These are phyloP conservation scores for Cryptococcus floricola DNA, from an alignment of 1,284 basidiomycete genomes.

Conservation along the genomic window DNA sequence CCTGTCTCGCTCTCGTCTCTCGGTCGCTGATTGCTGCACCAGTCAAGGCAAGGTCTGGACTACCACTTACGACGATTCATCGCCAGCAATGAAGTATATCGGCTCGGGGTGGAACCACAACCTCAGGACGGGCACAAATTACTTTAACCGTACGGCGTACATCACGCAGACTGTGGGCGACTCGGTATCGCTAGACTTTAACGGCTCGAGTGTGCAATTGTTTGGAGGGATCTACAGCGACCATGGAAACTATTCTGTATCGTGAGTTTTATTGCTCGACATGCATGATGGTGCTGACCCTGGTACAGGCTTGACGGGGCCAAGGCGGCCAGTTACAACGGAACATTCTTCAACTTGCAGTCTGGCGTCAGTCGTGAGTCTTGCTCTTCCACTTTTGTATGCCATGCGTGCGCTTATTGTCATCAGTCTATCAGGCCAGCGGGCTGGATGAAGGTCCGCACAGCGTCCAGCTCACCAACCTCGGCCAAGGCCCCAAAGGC, in stretches of 20 bases:
- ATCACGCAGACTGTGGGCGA: conserved; percentile 3
- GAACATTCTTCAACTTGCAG: conserved; percentile 3
- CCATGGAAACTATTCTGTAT: conserved; percentile 22
- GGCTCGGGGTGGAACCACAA: conserved; percentile 1
- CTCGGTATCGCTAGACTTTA: conserved; percentile 11
- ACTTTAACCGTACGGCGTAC: conserved; percentile 9
- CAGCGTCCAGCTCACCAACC: conserved; percentile 14
- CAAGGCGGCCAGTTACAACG: conserved; percentile 7
- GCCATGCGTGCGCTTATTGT: too few relatives aligned
- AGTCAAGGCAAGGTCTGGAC: conserved; percentile 11
- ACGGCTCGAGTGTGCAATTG: conserved; percentile 16
- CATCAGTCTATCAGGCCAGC: conserved; percentile 13
- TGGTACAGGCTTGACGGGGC: conserved; percentile 16
- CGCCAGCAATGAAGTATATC: conserved; percentile 7
- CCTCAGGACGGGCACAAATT: not conserved
- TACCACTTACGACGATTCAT: conserved; percentile 11
- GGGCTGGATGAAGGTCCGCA: conserved; percentile 15
- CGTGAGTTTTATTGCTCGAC: not conserved
- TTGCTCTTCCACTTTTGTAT: not conserved
- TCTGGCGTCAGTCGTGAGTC: not conserved
- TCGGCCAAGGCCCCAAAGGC: conserved; percentile 9
- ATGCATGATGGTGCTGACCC: not conserved
- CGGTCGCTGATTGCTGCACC: not conserved
- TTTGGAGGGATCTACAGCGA: conserved; percentile 11
- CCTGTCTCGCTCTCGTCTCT: not conserved